phyloP scores from a whole-genome alignment of 495 filamentous ascomycete species.

The Chaetomidium leptoderma region DNA sequence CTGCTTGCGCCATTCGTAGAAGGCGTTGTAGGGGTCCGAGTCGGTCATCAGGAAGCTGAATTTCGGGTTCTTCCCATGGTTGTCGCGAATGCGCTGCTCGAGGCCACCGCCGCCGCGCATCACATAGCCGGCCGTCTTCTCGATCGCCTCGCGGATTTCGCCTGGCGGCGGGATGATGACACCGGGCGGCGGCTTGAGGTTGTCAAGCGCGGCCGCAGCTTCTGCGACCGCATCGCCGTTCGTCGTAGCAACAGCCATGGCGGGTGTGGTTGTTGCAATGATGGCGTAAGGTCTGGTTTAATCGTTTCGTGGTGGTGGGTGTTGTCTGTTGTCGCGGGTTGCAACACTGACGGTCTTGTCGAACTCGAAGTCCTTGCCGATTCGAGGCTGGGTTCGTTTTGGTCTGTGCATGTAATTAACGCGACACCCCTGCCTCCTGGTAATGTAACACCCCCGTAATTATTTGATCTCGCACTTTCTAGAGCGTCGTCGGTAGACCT shows the following conservation, averaged over 20 bases:
- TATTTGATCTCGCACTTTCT: too few relatives aligned
- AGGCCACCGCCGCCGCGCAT: constrained; percentile 77
- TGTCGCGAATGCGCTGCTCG: constrained; percentile 84
- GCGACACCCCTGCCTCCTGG: background rate
- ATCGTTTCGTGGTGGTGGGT: background rate
- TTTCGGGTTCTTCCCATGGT: constrained; percentile 79
- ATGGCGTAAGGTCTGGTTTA: background rate
- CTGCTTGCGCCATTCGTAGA: constrained; percentile 82
- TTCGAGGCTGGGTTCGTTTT: background rate
- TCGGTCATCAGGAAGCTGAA: constrained; percentile 76
- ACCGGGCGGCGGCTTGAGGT: constrained; percentile 72
- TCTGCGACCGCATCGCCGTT: constrained; percentile 51
- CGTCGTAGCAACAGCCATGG: constrained; percentile 51
- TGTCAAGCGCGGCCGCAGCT: constrained; percentile 44
- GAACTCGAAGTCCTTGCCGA: constrained; percentile 5
- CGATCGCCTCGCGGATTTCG: constrained; percentile 70
- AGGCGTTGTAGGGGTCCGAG: constrained; percentile 81
- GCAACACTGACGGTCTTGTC: background rate
- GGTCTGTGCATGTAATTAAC: background rate
- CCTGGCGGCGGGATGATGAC: constrained; percentile 74
- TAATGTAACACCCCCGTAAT: background rate
- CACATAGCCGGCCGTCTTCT: constrained; percentile 95
- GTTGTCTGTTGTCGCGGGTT: background rate
- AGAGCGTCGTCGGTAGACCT: too few relatives aligned
- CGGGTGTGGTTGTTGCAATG: constrained; percentile 15